phyloP scores from a whole-genome alignment of 805 yeast species.

The Lipomyces mesembrius region DNA sequence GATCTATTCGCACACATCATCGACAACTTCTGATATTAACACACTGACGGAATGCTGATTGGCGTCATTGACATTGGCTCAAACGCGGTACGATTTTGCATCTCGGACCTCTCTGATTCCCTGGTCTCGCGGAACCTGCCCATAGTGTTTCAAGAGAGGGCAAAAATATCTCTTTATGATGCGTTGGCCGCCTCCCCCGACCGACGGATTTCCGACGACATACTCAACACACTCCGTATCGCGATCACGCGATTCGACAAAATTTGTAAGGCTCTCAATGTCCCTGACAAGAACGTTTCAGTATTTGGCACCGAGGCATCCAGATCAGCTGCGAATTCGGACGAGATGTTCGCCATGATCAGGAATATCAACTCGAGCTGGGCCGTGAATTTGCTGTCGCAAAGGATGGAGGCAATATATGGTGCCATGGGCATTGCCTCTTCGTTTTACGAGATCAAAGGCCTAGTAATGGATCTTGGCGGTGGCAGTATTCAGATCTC shows the following conservation, averaged over 20 bases:
- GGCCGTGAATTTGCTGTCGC: constrained; percentile 63
- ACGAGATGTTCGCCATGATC: constrained; percentile 61
- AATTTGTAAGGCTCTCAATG: constrained; percentile 77
- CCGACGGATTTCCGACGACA: constrained; percentile 47
- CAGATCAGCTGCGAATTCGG: constrained; percentile 67
- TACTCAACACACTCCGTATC: constrained; percentile 61
- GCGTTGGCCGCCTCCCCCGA: constrained; percentile 42
- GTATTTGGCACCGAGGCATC: constrained; percentile 79
- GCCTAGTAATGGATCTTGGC: constrained; percentile 73
- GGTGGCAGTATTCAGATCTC: constrained; percentile 72
- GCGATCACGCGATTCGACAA: constrained; percentile 70
- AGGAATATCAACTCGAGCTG: constrained; percentile 61
- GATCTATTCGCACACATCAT: background rate
- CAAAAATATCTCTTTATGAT: constrained; percentile 71
- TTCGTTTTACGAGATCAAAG: constrained; percentile 67
- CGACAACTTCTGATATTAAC: background rate
- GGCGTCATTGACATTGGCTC: constrained; percentile 81
- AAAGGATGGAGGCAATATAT: constrained; percentile 67
- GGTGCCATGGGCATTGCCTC: constrained; percentile 79
- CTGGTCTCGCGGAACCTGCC: constrained; percentile 79
- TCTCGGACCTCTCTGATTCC: constrained; percentile 63
- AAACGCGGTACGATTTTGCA: constrained; percentile 72
- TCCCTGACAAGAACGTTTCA: constrained; percentile 58
- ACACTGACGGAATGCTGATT: constrained; percentile 16
- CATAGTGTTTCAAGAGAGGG: constrained; percentile 73